These are phyloP conservation scores for Scalesia atractyloides DNA, from an alignment of 129 eudicot genomes.

Conservation along the genomic window DNA sequence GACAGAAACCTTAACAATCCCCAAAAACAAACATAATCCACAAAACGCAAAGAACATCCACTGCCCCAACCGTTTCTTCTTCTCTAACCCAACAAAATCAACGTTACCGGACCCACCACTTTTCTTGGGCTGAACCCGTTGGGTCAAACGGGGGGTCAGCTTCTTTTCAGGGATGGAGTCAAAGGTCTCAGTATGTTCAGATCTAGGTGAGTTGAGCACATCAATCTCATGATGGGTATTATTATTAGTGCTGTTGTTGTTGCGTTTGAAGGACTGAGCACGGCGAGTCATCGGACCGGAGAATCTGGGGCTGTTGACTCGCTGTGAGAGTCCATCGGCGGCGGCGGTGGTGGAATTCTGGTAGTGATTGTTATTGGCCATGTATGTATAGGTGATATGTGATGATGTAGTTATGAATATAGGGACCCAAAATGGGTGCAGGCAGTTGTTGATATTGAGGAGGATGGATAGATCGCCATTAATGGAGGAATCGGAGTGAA, in stretches of 20 bases:
- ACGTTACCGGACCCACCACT: conserved; percentile 11
- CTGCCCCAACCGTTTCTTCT: conserved; percentile 63
- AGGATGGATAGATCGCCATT: conserved; percentile 33
- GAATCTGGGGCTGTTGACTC: conserved; percentile 83
- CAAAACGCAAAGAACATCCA: conserved; percentile 87
- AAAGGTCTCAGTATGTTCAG: conserved; percentile 66
- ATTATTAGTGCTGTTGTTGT: conserved; percentile 24
- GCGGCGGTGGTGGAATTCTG: conserved; percentile 31
- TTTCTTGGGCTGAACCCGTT: conserved; percentile 49
- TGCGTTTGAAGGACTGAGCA: conserved; percentile 79
- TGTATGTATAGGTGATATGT: not conserved
- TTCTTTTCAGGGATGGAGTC: conserved; percentile 62
- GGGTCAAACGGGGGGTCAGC: conserved; percentile 61
- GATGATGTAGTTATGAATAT: conserved; percentile 25
- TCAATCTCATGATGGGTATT: conserved; percentile 68
- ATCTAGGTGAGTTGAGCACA: conserved; percentile 81
- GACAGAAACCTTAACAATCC: conserved; percentile 72
- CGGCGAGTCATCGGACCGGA: conserved; percentile 97
- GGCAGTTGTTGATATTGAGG: conserved; percentile 15
- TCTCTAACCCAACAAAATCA: conserved; percentile 37
- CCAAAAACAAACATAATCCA: conserved; percentile 75
- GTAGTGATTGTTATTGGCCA: conserved; percentile 26
- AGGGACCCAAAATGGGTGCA: conserved; percentile 23
- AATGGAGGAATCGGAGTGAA: conserved; percentile 28
- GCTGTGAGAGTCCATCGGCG: conserved; percentile 55